Conservation (phyloP, 768 basidiomycete species). For the Tylopilus plumbeoviolaceoides region DNA sequence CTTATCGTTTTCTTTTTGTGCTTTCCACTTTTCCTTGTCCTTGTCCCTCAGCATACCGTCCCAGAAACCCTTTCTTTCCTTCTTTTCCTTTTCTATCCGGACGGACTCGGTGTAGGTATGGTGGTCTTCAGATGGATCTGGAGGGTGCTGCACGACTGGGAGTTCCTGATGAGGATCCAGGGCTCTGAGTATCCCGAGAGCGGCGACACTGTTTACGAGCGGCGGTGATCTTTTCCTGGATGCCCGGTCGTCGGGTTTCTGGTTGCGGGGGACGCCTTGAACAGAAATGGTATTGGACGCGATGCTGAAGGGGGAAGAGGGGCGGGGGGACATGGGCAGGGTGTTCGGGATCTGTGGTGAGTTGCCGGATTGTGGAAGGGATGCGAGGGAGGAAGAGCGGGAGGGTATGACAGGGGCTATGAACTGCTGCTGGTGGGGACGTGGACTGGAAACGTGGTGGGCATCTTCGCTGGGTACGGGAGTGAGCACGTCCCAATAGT, state of each 20-base stretch:
- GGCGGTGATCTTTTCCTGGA: slow-evolving; percentile 30
- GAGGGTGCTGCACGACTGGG: slow-evolving; percentile 8
- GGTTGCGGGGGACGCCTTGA: slow-evolving; percentile 14
- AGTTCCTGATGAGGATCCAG: slow-evolving; percentile 50
- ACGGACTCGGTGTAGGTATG: slow-evolving; percentile 19
- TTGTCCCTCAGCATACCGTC: slow-evolving; percentile 34
- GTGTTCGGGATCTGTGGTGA: slow-evolving; percentile 35
- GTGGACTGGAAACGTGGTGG: slow-evolving; percentile 19
- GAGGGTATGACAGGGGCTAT: slow-evolving; percentile 35
- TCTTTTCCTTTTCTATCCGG: slow-evolving; percentile 40
- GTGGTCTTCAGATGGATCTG: slow-evolving; percentile 32
- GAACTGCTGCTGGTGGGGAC: slow-evolving; percentile 25
- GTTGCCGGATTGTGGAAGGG: slow-evolving; percentile 39
- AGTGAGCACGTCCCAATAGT: slow-evolving; percentile 44
- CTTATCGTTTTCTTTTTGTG: slow-evolving; percentile 34
- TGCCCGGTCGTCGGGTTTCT: slow-evolving; percentile 18
- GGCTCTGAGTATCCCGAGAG: slow-evolving; percentile 34
- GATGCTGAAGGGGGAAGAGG: slow-evolving; percentile 46
- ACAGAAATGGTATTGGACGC: slow-evolving; percentile 20
- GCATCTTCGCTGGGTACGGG: slow-evolving; percentile 25
- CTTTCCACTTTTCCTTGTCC: slow-evolving; percentile 31
- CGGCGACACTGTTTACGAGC: slow-evolving; percentile 24
- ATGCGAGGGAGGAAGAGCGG: slow-evolving; percentile 50
- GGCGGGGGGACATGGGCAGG: slow-evolving; percentile 29
- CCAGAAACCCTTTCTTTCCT: slow-evolving; percentile 58